phyloP scores from a whole-genome alignment of 345 rosid genomes.

The Rhizophora mangle region DNA sequence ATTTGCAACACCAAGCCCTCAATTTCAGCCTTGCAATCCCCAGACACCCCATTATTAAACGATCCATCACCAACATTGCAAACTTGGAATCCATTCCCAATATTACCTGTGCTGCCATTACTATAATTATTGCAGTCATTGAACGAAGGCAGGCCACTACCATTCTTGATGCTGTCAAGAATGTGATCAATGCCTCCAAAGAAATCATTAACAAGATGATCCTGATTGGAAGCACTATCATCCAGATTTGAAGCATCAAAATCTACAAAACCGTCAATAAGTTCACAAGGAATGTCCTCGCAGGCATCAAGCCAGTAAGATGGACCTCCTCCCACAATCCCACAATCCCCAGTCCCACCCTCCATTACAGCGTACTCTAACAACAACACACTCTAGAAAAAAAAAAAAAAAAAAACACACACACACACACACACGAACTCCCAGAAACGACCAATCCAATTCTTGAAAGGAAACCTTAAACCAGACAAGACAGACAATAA shows the following conservation, averaged over 20 bases:
- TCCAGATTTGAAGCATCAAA: constrained; percentile 50
- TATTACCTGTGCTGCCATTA: background rate
- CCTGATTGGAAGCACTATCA: constrained; percentile 42
- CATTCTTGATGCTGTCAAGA: constrained; percentile 78
- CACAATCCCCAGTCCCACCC: constrained; percentile 45
- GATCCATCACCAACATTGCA: constrained; percentile 21
- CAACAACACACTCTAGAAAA: background rate
- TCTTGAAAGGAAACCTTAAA: too few relatives aligned
- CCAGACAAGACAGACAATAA: too few relatives aligned
- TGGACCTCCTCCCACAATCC: constrained; percentile 30
- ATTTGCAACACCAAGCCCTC: constrained; percentile 19
- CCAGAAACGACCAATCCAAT: background rate
- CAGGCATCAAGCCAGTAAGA: constrained; percentile 98
- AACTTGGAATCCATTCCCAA: constrained; percentile 26
- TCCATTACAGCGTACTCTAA: constrained; percentile 37
- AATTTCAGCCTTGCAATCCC: constrained; percentile 11
- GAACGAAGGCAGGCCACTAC: constrained; percentile 48
- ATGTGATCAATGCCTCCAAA: constrained; percentile 95
- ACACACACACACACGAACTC: background rate
- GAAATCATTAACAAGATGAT: constrained; percentile 46
- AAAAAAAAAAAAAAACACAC: background rate
- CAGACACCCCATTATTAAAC: constrained; percentile 20
- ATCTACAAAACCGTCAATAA: constrained; percentile 60
- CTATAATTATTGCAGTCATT: background rate
- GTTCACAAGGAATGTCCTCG: constrained; percentile 73